A percentile compares a stretch with the other conserved stretches of the same genome.
These are phyloP conservation scores for Nakataea oryzae DNA, from an alignment of 2,329 filamentous ascomycete species.

Conservation along the genomic window DNA sequence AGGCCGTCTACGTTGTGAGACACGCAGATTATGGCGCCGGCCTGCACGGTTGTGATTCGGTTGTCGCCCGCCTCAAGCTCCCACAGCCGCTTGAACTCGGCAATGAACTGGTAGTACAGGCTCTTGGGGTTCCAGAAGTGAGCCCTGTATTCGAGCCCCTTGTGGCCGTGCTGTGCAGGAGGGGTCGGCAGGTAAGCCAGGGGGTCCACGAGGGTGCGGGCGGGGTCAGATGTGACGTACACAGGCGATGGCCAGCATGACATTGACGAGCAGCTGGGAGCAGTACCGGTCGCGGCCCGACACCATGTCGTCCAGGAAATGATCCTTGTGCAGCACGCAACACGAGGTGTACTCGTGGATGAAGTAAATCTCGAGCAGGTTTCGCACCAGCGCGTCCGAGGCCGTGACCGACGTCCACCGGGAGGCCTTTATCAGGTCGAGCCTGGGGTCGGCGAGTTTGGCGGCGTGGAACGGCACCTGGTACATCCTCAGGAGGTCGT, in stretches of 20 bases:
- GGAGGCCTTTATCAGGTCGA: slow-evolving; percentile 19
- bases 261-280: slow-evolving; percentile 27
- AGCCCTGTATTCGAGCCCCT: slow-evolving; percentile 14
- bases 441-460: slow-evolving; percentile 19
- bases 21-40: slow-evolving; percentile 19
- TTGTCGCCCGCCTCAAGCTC: slow-evolving; percentile 16
- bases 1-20: slow-evolving; percentile 20
- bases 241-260: slow-evolving; percentile 22
- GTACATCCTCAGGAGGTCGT: slow-evolving; percentile 9
- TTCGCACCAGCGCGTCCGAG: slow-evolving; percentile 23
- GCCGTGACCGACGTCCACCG: slow-evolving; percentile 24
- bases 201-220: background rate
- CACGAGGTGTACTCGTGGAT: slow-evolving; percentile 25
- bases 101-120: slow-evolving; percentile 22
- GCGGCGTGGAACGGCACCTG: slow-evolving; percentile 26
- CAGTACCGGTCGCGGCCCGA: slow-evolving; percentile 20
- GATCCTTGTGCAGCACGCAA: slow-evolving; percentile 25
- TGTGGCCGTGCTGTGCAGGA: slow-evolving; percentile 12
- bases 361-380: slow-evolving; percentile 63
- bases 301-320: slow-evolving; percentile 27
- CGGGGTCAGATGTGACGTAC: background rate
- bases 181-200: background rate
- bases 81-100: slow-evolving; percentile 23
- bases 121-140: slow-evolving; percentile 23
- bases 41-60: slow-evolving; percentile 22